Evolutionary conservation across 805 yeast genomes (phyloP), one percentile per base, ranked within the genome.

Genomic region (Candida xyloterini): DNA sequence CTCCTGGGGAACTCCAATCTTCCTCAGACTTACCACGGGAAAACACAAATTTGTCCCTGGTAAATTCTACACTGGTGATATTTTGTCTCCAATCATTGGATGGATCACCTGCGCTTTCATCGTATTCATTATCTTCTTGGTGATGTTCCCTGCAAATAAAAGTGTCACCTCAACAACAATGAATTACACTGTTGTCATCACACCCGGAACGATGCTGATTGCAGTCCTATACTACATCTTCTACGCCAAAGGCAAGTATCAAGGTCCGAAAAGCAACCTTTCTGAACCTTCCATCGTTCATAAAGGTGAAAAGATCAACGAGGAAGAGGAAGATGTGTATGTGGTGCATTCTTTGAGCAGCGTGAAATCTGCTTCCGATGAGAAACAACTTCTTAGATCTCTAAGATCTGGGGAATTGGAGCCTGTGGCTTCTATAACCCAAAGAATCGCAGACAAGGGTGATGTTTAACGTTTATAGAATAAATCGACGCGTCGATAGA

Each of bases 161-260:
- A 55, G 54, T 4, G 44, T 36, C 14, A 26, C 26, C 9, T 16
- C 40, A 31, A 51, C 56, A 4, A 55, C 57, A 7, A 63, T 63
- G 67, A 63, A 63, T 43, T 63, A 63, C 30, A 61, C 67, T 8
- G 56, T 57, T 35, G 66, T 60, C 13, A 54, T 63, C 18, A 56
- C 57, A 18, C 59, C 57, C 7, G 60, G 59, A 15, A 72, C 77
- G n/a, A 78, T 83, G 83, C 42, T 75, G 5, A 60, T 78, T 14
- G 68, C 83, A 1, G 52, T 70, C 40, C 35, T 70, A 1, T 80
- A 80, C 59, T 81, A 75, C 60, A 68, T 57, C 40, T 56, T 66
- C 4, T 71, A 72, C 52, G 84, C 81, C 3, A 68, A 73, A 44
- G 76, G 71, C 50, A 63, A 67, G 54, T 81, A 75, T 65, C 55